Evolutionary conservation across 2,329 filamentous ascomycete species (phyloP).

Genomic region (Arthrobotrys entomopaga): DNA sequence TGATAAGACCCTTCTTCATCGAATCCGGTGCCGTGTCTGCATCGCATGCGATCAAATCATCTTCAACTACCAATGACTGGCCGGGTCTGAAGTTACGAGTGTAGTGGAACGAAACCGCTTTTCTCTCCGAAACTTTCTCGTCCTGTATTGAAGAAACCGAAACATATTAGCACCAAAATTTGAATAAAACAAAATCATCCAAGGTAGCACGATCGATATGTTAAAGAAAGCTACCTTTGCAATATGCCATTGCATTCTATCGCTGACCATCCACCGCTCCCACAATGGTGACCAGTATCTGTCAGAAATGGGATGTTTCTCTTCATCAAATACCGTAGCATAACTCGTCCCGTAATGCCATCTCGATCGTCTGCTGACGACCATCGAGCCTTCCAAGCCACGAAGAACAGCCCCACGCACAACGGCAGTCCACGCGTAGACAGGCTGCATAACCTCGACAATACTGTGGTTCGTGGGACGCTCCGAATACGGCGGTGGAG

Average conservation of each 20-base stretch:
- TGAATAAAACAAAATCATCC: neutral
- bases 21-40: slow-evolving; percentile 73
- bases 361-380: slow-evolving; percentile 76
- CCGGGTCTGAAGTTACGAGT: slow-evolving; percentile 84
- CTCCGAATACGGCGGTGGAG: slow-evolving; percentile 72
- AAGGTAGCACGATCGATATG: neutral
- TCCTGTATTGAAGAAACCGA: slow-evolving; percentile 66
- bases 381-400: slow-evolving; percentile 80
- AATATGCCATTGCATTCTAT: slow-evolving; percentile 88
- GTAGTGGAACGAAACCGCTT: slow-evolving; percentile 83
- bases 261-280: slow-evolving; percentile 84
- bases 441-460: slow-evolving; percentile 82
- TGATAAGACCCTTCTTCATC: slow-evolving; percentile 72
- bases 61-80: slow-evolving; percentile 79
- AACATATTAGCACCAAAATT: neutral
- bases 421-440: slow-evolving; percentile 84
- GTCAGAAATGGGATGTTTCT: slow-evolving; percentile 76
- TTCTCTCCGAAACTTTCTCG: slow-evolving; percentile 77
- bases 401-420: slow-evolving; percentile 79
- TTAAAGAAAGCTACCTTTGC: slow-evolving; percentile 70
- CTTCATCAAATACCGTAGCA: slow-evolving; percentile 81
- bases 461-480: slow-evolving; percentile 74
- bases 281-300: slow-evolving; percentile 82
- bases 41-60: slow-evolving; percentile 81
- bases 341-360: slow-evolving; percentile 80